Conservation (phyloP, 768 basidiomycete genomes). For the Mycena albidolilacea region DNA sequence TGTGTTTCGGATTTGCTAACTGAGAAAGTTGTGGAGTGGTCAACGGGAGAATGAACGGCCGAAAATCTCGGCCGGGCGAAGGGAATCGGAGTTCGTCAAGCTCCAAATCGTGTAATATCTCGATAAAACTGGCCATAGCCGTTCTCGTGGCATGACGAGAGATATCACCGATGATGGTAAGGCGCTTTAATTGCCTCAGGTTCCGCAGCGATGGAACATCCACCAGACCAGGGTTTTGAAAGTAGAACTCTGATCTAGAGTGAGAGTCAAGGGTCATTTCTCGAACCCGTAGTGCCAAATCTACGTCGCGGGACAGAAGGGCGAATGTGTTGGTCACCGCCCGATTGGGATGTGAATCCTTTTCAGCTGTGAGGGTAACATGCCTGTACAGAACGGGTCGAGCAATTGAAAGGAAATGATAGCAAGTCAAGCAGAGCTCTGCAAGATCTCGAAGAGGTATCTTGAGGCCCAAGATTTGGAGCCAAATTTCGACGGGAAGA, state of each 20-base stretch:
- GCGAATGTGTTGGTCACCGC: conserved; percentile 15
- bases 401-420: conserved; percentile 16
- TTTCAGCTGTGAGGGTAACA: conserved; percentile 17
- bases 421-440: conserved; percentile 26
- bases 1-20: conserved; percentile 26
- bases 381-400: conserved; percentile 21
- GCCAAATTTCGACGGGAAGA: conserved; percentile 34
- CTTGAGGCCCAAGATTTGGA: conserved; percentile 11
- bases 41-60: conserved; percentile 25
- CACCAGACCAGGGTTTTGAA: conserved; percentile 24
- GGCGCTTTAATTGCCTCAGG: conserved; percentile 30
- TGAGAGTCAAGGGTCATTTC: conserved; percentile 30
- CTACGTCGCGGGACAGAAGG: conserved; percentile 25
- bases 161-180: conserved; percentile 29
- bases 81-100: conserved; percentile 32
- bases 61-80: background rate
- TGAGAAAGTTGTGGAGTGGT: conserved; percentile 8
- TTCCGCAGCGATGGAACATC: conserved; percentile 23
- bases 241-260: background rate
- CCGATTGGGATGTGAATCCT: background rate
- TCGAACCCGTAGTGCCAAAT: conserved; percentile 24
- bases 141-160: conserved; percentile 10
- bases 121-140: conserved; percentile 8
- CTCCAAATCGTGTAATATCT: conserved; percentile 28
- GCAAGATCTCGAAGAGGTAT: conserved; percentile 12